phyloP scores from a whole-genome alignment of 2,329 filamentous ascomycete species.

The Penicillium polonicum region DNA sequence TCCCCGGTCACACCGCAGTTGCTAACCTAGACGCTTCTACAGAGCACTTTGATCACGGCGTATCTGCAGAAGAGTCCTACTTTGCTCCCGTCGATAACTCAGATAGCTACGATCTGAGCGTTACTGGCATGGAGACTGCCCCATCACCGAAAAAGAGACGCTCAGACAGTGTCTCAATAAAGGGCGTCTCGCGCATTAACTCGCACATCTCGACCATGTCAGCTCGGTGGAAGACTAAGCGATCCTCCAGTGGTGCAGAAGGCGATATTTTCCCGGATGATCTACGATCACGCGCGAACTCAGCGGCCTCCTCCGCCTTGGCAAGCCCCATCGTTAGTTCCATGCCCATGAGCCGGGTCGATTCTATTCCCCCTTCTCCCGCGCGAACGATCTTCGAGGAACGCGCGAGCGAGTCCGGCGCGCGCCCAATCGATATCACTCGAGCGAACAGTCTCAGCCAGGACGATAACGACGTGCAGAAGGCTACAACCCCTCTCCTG shows the following conservation, averaged over 20 bases:
- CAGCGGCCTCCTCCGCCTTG: slow-evolving; percentile 40
- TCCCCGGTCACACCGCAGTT: background rate
- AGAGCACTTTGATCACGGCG: slow-evolving; percentile 40
- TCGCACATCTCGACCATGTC: slow-evolving; percentile 74
- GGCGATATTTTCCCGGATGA: slow-evolving; percentile 33
- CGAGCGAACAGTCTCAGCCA: slow-evolving; percentile 51
- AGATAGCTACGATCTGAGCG: slow-evolving; percentile 53
- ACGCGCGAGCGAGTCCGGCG: slow-evolving; percentile 49
- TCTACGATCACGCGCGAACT: slow-evolving; percentile 44
- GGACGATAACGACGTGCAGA: slow-evolving; percentile 57
- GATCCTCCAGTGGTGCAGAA: slow-evolving; percentile 34
- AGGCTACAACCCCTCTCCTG: slow-evolving; percentile 79
- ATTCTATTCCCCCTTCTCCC: slow-evolving; percentile 61
- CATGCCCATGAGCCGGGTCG: slow-evolving; percentile 42
- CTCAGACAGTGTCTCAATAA: slow-evolving; percentile 49
- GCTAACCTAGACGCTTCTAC: background rate
- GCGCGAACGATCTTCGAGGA: slow-evolving; percentile 63
- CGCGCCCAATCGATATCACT: slow-evolving; percentile 53
- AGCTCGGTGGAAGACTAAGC: slow-evolving; percentile 41
- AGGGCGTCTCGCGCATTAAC: slow-evolving; percentile 63
- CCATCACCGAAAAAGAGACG: slow-evolving; percentile 56
- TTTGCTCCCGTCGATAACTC: slow-evolving; percentile 30
- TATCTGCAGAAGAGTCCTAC: slow-evolving; percentile 33
- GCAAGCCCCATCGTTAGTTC: slow-evolving; percentile 37
- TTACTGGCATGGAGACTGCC: slow-evolving; percentile 61